phyloP scores from a whole-genome alignment of 306 rosid genomes.

The Begonia masoniana region DNA sequence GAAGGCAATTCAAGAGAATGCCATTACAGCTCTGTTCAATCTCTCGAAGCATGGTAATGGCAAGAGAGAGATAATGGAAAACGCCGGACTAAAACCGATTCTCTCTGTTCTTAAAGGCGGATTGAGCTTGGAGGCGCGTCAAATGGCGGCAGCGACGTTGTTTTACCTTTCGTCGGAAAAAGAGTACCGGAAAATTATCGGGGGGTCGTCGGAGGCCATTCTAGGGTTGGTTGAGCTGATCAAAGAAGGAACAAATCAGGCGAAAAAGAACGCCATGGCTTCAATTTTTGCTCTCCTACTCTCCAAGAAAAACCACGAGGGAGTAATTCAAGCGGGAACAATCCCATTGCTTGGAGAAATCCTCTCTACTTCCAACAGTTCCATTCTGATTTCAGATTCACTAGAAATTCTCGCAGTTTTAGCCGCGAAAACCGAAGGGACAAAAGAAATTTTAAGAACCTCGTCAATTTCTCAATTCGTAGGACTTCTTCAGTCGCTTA shows the following conservation, averaged over 20 bases:
- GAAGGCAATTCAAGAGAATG: constrained; percentile 35
- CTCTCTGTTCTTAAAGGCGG: constrained; percentile 37
- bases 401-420: constrained; percentile 46
- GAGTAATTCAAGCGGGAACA: constrained; percentile 34
- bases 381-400: constrained; percentile 34
- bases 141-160: constrained; percentile 50
- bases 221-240: constrained; percentile 37
- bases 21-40: constrained; percentile 53
- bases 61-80: constrained; percentile 25
- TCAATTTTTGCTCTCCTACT: constrained; percentile 59
- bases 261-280: constrained; percentile 63
- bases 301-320: constrained; percentile 30
- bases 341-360: constrained; percentile 31
- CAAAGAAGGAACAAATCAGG: constrained; percentile 45
- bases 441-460: constrained; percentile 20
- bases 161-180: constrained; percentile 55
- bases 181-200: constrained; percentile 39
- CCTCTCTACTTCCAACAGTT: constrained; percentile 29
- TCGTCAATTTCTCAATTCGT: constrained; percentile 21
- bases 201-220: constrained; percentile 40
- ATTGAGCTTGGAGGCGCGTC: constrained; percentile 33
- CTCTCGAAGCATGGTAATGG: constrained; percentile 55
- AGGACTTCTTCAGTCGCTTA: constrained; percentile 15
- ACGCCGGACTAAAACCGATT: constrained; percentile 31
- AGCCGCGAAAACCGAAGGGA: constrained; percentile 50